These are phyloP conservation scores for Geranium rotundifolium DNA, from an alignment of 345 rosid species.

Conservation along the genomic window DNA sequence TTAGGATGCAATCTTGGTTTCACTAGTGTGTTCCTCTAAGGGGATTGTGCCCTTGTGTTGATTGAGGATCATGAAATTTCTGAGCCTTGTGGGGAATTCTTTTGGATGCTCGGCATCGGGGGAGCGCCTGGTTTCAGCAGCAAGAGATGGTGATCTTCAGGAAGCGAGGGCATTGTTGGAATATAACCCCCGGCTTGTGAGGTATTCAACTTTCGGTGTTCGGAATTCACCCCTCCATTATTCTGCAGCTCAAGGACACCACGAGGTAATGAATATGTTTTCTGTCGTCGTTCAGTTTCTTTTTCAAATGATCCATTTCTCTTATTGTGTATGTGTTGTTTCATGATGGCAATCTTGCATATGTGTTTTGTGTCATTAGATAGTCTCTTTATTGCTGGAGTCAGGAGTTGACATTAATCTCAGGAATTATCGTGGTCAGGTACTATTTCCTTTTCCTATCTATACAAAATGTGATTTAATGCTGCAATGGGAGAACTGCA, in stretches of 20 bases:
- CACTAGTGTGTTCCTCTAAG: background rate
- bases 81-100: conserved; percentile 84
- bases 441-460: conserved; percentile 11
- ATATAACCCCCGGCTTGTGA: conserved; percentile 84
- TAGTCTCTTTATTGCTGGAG: conserved; percentile 83
- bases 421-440: conserved; percentile 98
- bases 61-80: conserved; percentile 43
- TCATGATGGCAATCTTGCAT: conserved; percentile 7
- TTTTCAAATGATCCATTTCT: background rate
- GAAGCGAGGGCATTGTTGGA: conserved; percentile 92
- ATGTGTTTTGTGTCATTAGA: conserved; percentile 31
- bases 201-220: conserved; percentile 90
- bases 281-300: background rate
- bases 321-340: background rate
- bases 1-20: background rate
- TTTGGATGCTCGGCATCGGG: conserved; percentile 99
- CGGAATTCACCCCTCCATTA: conserved; percentile 94
- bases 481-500: background rate
- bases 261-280: conserved; percentile 44
- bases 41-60: background rate
- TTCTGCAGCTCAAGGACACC: conserved; percentile 97
- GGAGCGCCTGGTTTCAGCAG: conserved; percentile 92
- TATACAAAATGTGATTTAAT: background rate
- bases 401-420: conserved; percentile 97
- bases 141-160: conserved; percentile 93